Percentiles rank a stretch among this genome's conserved stretches.
These are phyloP conservation scores for Arthrinium puccinioides DNA, from an alignment of 2,329 filamentous ascomycete genomes.

Conservation along the genomic window DNA sequence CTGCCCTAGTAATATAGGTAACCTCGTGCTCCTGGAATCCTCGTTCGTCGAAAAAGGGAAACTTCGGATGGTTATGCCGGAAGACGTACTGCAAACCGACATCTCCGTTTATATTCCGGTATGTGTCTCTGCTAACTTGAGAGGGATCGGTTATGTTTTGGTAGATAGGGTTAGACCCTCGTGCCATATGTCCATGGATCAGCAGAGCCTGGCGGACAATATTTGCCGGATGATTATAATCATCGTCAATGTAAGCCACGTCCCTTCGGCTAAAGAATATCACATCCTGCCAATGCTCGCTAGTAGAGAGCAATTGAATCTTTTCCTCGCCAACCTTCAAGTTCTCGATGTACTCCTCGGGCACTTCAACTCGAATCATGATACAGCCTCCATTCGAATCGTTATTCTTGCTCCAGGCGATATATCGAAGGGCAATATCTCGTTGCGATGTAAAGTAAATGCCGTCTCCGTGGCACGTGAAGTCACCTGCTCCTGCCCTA, in stretches of 20 bases:
- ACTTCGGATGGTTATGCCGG: neutral
- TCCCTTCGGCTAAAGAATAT: neutral
- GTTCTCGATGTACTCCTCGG: neutral
- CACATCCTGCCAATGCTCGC: neutral
- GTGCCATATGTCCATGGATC: neutral
- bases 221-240: neutral
- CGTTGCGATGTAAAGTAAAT: neutral
- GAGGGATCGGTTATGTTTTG: neutral
- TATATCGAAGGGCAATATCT: neutral
- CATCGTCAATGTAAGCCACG: neutral
- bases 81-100: neutral
- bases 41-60: too few species aligned
- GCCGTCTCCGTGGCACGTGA: neutral
- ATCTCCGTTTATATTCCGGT: neutral
- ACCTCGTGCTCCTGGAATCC: neutral
- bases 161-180: neutral
- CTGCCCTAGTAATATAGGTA: neutral
- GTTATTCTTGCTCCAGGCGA: neutral
- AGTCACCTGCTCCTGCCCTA: neutral
- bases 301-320: neutral
- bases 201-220: neutral
- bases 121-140: neutral
- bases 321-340: neutral
- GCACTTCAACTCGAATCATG: neutral
- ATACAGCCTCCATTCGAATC: neutral